phyloP scores from a whole-genome alignment of 257 asterid species.

The Solanum megistacrolobum region DNA sequence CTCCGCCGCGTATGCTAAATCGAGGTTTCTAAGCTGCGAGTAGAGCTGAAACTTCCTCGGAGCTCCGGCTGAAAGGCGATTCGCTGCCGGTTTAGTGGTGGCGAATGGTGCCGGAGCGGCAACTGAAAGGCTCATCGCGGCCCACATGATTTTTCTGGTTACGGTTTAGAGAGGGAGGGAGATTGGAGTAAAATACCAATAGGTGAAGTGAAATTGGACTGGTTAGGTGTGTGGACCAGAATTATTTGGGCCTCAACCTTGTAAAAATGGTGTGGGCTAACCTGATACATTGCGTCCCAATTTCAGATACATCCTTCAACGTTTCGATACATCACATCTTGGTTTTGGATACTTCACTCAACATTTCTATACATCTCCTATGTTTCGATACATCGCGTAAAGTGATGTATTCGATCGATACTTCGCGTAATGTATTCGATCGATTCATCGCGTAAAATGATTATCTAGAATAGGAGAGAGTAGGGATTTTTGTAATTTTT shows the following conservation, averaged over 20 bases:
- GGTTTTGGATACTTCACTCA: too few species aligned
- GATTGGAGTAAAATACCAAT: neutral
- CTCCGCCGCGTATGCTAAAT: neutral
- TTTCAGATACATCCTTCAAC: too few species aligned
- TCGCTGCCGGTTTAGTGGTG: neutral
- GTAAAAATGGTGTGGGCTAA: neutral
- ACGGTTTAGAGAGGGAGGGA: neutral
- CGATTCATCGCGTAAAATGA: too few species aligned
- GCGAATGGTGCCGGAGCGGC: neutral
- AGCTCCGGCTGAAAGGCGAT: neutral
- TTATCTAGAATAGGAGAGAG: too few species aligned
- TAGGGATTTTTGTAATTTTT: too few species aligned
- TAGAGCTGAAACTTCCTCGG: neutral
- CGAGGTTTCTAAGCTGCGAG: neutral
- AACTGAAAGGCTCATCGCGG: neutral
- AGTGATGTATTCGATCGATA: too few species aligned
- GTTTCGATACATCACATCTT: too few species aligned
- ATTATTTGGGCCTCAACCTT: neutral
- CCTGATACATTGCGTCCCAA: too few species aligned
- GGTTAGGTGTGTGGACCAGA: neutral
- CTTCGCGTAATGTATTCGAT: too few species aligned
- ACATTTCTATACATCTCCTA: too few species aligned
- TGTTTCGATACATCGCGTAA: fast-evolving
- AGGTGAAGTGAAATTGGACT: neutral
- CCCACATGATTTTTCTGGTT: neutral